Conservation (phyloP, 148 eudicot genomes). For the Camellia japonica region DNA sequence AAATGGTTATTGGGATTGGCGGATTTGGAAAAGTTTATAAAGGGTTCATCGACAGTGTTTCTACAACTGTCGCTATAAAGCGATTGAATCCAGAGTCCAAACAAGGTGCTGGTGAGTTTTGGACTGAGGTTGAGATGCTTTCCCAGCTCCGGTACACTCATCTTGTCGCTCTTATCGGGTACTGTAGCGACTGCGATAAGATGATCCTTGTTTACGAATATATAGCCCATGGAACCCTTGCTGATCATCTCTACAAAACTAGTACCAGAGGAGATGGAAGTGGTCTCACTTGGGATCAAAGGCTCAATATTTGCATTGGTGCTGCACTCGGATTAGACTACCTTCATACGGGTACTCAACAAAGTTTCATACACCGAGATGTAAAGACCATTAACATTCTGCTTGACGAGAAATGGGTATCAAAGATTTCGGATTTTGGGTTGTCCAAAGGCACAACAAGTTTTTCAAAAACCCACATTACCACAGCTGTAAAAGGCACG, state of each 20-base stretch:
- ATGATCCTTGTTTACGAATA: not conserved
- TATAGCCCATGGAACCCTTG: not conserved
- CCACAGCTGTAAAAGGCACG: not conserved
- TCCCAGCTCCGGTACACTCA: not conserved
- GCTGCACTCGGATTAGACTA: not conserved
- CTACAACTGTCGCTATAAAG: not conserved
- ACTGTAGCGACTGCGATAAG: not conserved
- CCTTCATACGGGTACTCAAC: not conserved
- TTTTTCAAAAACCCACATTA: not conserved
- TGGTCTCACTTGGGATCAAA: not conserved
- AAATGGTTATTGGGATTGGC: not conserved
- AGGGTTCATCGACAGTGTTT: not conserved
- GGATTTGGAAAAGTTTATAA: not conserved
- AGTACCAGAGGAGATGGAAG: not conserved
- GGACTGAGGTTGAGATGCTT: not conserved
- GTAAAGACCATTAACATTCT: not conserved
- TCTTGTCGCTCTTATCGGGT: not conserved
- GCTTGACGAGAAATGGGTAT: not conserved
- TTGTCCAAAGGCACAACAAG: not conserved
- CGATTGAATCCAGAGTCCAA: not conserved
- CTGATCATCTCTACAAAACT: not conserved
- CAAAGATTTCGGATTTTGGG: slow-evolving; percentile 1
- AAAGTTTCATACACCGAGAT: not conserved
- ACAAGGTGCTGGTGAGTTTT: not conserved
- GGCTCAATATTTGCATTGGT: not conserved